Percentiles rank a stretch among this genome's conserved stretches.
Conservation (phyloP, 768 basidiomycete genomes). For the Myochromella boudieri region DNA sequence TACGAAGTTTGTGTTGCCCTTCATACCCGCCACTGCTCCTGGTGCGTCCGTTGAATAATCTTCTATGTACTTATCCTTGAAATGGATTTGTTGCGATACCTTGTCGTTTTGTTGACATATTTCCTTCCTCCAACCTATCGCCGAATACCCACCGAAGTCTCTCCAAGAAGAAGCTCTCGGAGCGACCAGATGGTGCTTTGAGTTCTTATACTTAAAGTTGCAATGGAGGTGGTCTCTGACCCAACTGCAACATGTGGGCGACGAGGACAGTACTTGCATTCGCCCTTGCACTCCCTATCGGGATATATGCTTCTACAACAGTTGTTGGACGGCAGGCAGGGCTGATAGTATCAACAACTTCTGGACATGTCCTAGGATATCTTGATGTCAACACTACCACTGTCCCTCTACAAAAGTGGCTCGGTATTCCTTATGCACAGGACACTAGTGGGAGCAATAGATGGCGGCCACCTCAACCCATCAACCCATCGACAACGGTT, state of each 20-base stretch:
- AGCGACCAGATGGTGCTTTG: too few species aligned
- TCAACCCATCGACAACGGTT: slow-evolving; percentile 9
- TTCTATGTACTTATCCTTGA: too few species aligned
- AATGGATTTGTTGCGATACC: too few species aligned
- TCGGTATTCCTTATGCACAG: slow-evolving; percentile 29
- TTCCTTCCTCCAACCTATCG: too few species aligned
- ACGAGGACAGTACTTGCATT: background rate
- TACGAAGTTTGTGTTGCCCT: too few species aligned
- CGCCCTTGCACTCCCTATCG: background rate
- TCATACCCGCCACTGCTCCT: too few species aligned
- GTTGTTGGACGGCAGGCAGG: background rate
- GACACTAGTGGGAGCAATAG: slow-evolving; percentile 28
- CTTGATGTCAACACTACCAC: slow-evolving; percentile 23
- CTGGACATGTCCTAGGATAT: slow-evolving; percentile 26
- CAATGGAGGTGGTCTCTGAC: too few species aligned
- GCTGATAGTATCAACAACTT: slow-evolving; percentile 21
- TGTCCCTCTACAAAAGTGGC: slow-evolving; percentile 26
- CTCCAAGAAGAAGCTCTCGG: background rate
- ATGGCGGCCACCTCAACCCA: slow-evolving; percentile 28
- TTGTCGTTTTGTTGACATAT: background rate
- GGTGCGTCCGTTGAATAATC: too few species aligned
- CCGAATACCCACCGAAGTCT: background rate
- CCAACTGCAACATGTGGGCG: too few species aligned
- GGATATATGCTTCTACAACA: background rate
- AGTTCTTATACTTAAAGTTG: too few species aligned